These are phyloP conservation scores for Neurospora tetraspora DNA, from an alignment of 495 filamentous ascomycete genomes.

Conservation along the genomic window DNA sequence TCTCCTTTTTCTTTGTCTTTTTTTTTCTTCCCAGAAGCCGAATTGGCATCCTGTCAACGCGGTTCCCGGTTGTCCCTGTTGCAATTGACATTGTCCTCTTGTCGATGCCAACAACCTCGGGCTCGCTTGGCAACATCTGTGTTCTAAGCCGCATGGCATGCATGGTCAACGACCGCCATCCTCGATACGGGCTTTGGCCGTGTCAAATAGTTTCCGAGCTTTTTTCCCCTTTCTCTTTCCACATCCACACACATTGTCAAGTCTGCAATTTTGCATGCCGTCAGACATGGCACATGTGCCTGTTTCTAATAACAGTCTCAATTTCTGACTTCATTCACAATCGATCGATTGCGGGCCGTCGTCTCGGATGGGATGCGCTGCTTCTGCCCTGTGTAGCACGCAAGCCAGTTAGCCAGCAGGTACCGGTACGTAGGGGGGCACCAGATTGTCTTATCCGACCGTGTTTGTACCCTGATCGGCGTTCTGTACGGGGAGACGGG, in stretches of 20 bases:
- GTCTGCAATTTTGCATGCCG: background rate
- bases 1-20: background rate
- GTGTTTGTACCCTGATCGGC: background rate
- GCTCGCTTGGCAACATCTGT: background rate
- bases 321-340: background rate
- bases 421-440: background rate
- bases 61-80: constrained; percentile 5
- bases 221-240: background rate
- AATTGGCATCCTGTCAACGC: constrained; percentile 1
- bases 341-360: background rate
- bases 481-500: background rate
- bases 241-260: background rate
- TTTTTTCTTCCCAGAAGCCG: background rate
- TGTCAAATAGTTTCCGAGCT: background rate
- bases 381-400: background rate
- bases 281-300: background rate
- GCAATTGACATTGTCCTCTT: constrained; percentile 9
- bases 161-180: background rate
- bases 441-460: background rate
- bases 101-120: background rate
- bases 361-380: background rate
- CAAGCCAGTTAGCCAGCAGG: background rate
- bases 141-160: background rate
- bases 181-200: background rate
- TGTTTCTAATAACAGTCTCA: background rate